Conservation (phyloP, 2,329 filamentous ascomycete genomes). For the Huntiella bhutanensis region DNA sequence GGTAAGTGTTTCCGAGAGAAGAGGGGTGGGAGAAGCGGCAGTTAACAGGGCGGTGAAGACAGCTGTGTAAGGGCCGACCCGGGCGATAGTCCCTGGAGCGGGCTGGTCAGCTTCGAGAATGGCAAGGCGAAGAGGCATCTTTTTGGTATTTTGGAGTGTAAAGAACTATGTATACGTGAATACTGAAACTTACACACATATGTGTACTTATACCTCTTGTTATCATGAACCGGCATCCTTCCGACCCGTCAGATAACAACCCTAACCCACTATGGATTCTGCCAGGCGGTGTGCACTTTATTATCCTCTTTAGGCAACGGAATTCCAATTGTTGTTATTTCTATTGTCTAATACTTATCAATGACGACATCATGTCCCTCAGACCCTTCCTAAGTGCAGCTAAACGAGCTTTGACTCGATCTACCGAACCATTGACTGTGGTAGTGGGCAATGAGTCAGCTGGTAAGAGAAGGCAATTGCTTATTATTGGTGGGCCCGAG, state of each 20-base stretch:
- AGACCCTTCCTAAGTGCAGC: constrained; percentile 32
- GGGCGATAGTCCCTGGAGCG: constrained; percentile 39
- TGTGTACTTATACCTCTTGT: not conserved
- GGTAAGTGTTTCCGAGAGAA: constrained; percentile 29
- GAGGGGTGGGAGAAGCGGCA: constrained; percentile 25
- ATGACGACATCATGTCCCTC: constrained; percentile 19
- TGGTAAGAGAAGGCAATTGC: constrained; percentile 21
- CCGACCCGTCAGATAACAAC: not conserved
- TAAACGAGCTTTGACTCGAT: constrained; percentile 23
- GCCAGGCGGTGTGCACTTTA: no score
- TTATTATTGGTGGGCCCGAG: not conserved
- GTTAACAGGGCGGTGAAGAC: constrained; percentile 45
- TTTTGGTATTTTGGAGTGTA: not conserved
- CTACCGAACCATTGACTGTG: constrained; percentile 32
- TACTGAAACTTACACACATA: no score
- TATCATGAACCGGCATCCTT: not conserved
- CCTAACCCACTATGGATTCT: no score
- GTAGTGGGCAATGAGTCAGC: constrained; percentile 52
- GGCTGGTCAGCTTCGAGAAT: constrained; percentile 79
- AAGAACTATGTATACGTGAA: not conserved
- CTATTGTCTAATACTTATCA: no score
- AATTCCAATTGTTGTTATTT: no score
- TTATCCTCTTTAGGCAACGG: no score
- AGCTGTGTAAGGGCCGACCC: constrained; percentile 54
- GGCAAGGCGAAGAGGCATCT: constrained; percentile 49